Base-by-base conservation (phyloP, 306 rosid species). In the Cucurbita ficifolia region DNA sequence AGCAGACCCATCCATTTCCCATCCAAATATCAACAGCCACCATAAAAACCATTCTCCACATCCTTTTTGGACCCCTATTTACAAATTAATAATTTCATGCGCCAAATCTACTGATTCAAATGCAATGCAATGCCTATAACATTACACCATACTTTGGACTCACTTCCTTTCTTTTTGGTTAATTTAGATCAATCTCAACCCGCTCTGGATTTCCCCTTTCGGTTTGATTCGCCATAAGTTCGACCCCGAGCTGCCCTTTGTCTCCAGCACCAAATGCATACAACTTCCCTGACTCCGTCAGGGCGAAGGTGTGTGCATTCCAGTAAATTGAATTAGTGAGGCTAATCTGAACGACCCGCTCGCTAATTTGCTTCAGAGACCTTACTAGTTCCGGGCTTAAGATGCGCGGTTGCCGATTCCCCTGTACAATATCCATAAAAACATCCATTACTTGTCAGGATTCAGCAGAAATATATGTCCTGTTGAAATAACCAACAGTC, bases 251-350 rank as follows among this genome's bases (percentile, higher is more conserved):
- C 75, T 93, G 97, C 56, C 98, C 98, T 81, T 93, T 89, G 81
- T 93, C 96, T 50, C 96, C 98, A 1, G 97, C 90, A 1, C 98
- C 98, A 83, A 93, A 93, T 69, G 96, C 94, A 70, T 83, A 90
- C 21, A 93, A 87, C 85, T 88, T 93, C 68, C 98, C 98, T 1
- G 97, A 87, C 77, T 88, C 92, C 1, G 97, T 90, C 35, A 93
- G 96, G 0, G 98, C 98, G 38, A 93, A 90, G 55, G 98, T 93
- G 80, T 93, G 98, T 19, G 98, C 98, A 29, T 93, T 90, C 96
- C 96, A 89, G 76, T 88, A 86, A 73, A 90, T 85, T 35, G 96
- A 93, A 71, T 93, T 93, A 45, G 97, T 93, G 68, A 88, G 90
- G 74, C 97, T 90, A 73, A 93, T 87, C 79, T 93, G 98, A 14